phyloP scores from a whole-genome alignment of 352 stramenopile species.

The Peronospora tabacina region DNA sequence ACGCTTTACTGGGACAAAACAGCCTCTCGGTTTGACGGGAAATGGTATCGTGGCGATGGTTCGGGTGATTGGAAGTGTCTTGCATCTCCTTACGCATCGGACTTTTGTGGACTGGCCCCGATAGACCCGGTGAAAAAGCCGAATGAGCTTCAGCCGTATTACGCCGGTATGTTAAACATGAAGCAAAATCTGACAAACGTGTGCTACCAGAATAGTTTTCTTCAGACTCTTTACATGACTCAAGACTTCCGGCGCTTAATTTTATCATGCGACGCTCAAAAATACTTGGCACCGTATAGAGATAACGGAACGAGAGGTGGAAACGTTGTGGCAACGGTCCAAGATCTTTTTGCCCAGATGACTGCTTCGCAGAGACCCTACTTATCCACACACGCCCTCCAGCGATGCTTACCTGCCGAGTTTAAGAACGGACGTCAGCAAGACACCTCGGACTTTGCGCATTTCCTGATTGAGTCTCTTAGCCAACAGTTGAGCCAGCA shows the following conservation, averaged over 20 bases:
- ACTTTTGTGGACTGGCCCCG: conserved; percentile 61
- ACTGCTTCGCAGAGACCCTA: conserved; percentile 59
- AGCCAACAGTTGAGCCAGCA: conserved; percentile 65
- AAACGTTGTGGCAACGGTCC: conserved; percentile 53
- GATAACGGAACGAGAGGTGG: conserved; percentile 21
- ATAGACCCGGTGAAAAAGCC: conserved; percentile 31
- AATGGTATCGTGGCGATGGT: conserved; percentile 81
- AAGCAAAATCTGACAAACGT: conserved; percentile 86
- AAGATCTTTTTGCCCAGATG: conserved; percentile 68
- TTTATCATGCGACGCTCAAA: conserved; percentile 41
- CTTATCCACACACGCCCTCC: conserved; percentile 57
- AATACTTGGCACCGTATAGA: conserved; percentile 29
- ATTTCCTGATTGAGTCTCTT: conserved; percentile 79
- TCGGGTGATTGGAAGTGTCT: conserved; percentile 78
- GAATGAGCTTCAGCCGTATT: conserved; percentile 54
- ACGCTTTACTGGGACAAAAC: conserved; percentile 52
- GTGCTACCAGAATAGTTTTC: conserved; percentile 87
- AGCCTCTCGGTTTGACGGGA: conserved; percentile 61
- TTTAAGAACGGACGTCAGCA: conserved; percentile 81
- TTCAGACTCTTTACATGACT: conserved; percentile 85
- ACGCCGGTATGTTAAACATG: conserved; percentile 85
- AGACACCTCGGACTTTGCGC: conserved; percentile 82
- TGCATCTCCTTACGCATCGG: conserved; percentile 32
- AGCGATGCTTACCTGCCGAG: conserved; percentile 58
- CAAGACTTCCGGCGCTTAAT: conserved; percentile 73